Base-by-base conservation (phyloP, 1,284 basidiomycete species). In the Pisolithus thermaeus region DNA sequence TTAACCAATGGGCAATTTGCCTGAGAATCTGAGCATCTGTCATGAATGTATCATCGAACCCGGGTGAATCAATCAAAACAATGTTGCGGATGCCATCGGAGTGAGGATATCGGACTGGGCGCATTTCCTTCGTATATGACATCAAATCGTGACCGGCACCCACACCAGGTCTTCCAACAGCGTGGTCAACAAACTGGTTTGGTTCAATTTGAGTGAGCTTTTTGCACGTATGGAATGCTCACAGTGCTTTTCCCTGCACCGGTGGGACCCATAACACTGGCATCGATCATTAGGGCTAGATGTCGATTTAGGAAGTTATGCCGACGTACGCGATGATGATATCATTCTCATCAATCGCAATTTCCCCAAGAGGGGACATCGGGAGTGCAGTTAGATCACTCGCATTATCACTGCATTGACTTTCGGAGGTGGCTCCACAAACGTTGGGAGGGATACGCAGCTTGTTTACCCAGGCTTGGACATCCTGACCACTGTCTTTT, bases 51-150 rank as follows among this genome's bases (percentile, higher is more conserved):
- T 35, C 32, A 5, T 35, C 32, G 32, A 35, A 35, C 5, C 32
- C 32, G 12, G 32, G 32, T 4, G 32, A 14, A 35, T 35, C 32
- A 14, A 35, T 12, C 12, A 35, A 35, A 14, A 35, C 32, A 14
- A 22, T 46, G 20, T 30, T 30, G 20, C 16, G 30, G 20, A 46
- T n/a, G 45, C n/a, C 16, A 46, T 32, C 36, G 12, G 16, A 57
- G 12, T 35, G 32, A 35, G 32, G 32, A 54, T 41, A 36, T 51
- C 56, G 50, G 36, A 7, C 37, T 20, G 14, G 46, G 44, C 30
- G 30, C 20, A 46, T 12, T 22, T 22, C 22, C 25, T 30, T 36
- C 18, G 45, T 46, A 20, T 30, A 46, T 28, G 45, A 46, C n/a
- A 35, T 36, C 28, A 46, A 46, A 22, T 46, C 45, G 20, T 46